Conservation (phyloP, 768 basidiomycete species). For the Cystofilobasidium macerans region DNA sequence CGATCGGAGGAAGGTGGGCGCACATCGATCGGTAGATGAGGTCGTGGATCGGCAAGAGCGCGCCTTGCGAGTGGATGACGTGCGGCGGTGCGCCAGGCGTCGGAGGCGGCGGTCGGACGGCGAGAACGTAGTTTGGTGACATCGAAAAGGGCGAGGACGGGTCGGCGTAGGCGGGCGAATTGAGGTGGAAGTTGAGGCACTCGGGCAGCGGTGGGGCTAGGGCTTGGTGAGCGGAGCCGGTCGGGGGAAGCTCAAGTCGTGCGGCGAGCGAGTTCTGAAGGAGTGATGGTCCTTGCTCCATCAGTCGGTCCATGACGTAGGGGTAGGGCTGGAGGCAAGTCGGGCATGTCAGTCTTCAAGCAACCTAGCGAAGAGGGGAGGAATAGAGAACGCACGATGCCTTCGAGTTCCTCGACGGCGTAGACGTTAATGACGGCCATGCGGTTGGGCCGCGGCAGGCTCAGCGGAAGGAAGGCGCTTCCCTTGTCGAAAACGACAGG, state of each 20-base stretch:
- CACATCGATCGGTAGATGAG: conserved; percentile 23
- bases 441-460: conserved; percentile 18
- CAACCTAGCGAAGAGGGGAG: background rate
- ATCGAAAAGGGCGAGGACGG: background rate
- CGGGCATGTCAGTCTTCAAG: no score
- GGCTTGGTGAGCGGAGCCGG: background rate
- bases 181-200: conserved; percentile 1
- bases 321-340: conserved; percentile 9
- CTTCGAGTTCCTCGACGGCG: conserved; percentile 11
- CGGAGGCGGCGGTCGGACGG: conserved; percentile 14
- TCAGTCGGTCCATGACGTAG: conserved; percentile 17
- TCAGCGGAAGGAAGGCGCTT: conserved; percentile 7
- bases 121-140: conserved; percentile 25
- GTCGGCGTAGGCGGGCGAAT: background rate
- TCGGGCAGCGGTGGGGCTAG: conserved; percentile 13
- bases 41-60: conserved; percentile 23
- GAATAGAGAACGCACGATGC: conserved; percentile 15
- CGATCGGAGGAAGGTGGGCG: conserved; percentile 23
- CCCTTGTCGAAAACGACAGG: conserved; percentile 9
- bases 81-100: no score
- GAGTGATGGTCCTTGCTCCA: conserved; percentile 10
- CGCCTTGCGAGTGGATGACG: conserved; percentile 2
- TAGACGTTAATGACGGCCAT: conserved; percentile 14
- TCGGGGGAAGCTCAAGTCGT: background rate
- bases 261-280: conserved; percentile 10